Conservation (phyloP, 2,329 filamentous ascomycete genomes). For the Talaromyces sp. region DNA sequence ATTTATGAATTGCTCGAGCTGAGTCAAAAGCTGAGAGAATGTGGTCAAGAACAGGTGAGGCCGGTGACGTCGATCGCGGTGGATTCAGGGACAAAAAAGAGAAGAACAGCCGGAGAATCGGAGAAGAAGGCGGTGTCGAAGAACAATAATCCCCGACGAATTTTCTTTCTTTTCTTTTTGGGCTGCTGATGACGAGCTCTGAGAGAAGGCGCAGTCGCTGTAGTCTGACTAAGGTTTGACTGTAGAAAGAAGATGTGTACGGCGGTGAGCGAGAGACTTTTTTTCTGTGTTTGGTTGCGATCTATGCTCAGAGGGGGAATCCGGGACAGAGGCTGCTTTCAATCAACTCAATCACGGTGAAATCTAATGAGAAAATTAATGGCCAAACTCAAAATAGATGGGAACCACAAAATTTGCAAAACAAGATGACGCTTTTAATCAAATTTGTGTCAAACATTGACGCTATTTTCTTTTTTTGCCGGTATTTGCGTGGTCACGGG, state of each 20-base stretch:
- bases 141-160: not conserved
- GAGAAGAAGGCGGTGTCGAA: not conserved
- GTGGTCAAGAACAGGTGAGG: not conserved
- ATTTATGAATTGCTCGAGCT: not conserved
- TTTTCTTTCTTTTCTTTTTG: not conserved
- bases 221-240: slow-evolving; percentile 2
- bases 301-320: not conserved
- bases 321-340: not conserved
- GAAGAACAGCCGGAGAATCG: not conserved
- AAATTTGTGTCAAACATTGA: not conserved
- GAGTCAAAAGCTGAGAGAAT: not conserved
- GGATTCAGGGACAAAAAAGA: slow-evolving; percentile 2
- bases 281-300: not conserved
- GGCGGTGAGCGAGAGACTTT: slow-evolving; percentile 14
- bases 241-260: not conserved
- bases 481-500: not conserved
- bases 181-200: not conserved
- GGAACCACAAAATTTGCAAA: not conserved
- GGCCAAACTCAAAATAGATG: not conserved
- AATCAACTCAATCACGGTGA: not conserved
- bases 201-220: slow-evolving; percentile 4
- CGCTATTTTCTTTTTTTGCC: not conserved
- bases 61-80: slow-evolving; percentile 11
- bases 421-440: not conserved
- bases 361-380: not conserved